phyloP scores from a whole-genome alignment of 108 stramenopile species.

The Schizochytrium sp. region DNA sequence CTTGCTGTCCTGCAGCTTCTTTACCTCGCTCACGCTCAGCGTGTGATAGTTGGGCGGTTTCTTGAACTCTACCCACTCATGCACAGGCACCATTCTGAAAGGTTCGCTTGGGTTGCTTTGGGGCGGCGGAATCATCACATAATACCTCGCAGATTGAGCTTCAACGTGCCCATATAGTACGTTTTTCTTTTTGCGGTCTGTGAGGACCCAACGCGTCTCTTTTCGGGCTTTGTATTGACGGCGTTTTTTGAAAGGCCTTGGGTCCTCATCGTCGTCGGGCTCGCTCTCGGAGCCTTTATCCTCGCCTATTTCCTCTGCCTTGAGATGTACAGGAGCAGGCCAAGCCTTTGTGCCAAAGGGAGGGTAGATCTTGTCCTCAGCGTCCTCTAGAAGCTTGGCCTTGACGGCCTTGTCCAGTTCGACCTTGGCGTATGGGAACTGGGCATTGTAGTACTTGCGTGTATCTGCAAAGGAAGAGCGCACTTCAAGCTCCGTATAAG shows the following conservation, averaged over 20 bases:
- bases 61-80: conserved; percentile 51
- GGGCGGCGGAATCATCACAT: conserved; percentile 48
- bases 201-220: conserved; percentile 17
- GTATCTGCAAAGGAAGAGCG: conserved; percentile 13
- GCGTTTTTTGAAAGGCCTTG: not conserved
- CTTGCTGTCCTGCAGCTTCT: not conserved
- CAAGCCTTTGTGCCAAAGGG: conserved; percentile 38
- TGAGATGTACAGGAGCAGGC: conserved; percentile 38
- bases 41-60: conserved; percentile 46
- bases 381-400: not conserved
- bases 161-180: conserved; percentile 36
- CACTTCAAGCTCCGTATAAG: conserved; percentile 36
- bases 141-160: conserved; percentile 40
- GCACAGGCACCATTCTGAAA: conserved; percentile 45
- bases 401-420: conserved; percentile 38
- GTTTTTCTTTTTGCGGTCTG: conserved; percentile 33
- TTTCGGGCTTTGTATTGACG: conserved; percentile 34
- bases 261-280: not conserved
- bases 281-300: conserved; percentile 29
- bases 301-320: conserved; percentile 31
- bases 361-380: not conserved
- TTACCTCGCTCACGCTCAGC: conserved; percentile 21
- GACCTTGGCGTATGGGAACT: conserved; percentile 27
- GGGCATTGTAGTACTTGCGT: conserved; percentile 53
- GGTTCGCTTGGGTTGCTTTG: not conserved